Conservation (phyloP, 805 yeast genomes). For the Brettanomyces naardenensis region DNA sequence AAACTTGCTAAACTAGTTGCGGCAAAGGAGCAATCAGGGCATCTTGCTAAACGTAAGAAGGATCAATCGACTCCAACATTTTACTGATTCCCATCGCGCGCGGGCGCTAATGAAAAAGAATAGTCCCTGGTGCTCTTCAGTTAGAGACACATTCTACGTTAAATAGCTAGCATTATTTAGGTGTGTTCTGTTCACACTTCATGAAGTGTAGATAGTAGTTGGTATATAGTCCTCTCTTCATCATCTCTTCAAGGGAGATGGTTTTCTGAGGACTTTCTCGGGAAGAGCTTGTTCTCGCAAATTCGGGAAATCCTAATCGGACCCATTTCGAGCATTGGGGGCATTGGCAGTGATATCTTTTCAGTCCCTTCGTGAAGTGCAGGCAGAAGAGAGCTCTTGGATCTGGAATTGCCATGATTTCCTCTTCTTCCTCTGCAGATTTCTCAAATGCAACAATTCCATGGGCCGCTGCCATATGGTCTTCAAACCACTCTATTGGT, state of each 20-base stretch:
- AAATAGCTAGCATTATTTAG: no score
- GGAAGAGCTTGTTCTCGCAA: background rate
- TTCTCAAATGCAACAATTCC: conserved; percentile 11
- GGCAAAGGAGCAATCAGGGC: no score
- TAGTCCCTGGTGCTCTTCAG: no score
- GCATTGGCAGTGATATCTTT: conserved; percentile 17
- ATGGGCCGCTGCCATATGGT: conserved; percentile 19
- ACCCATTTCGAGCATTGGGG: conserved; percentile 18
- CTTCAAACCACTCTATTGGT: conserved; percentile 2
- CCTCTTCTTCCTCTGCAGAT: background rate
- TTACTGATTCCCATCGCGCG: no score
- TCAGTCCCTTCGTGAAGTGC: conserved; percentile 7
- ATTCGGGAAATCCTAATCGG: conserved; percentile 13
- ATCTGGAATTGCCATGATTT: conserved; percentile 10
- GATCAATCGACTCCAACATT: no score
- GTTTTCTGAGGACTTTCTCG: background rate
- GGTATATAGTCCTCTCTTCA: conserved; percentile 12
- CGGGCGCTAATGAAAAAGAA: no score
- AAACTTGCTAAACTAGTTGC: no score
- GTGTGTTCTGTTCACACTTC: no score
- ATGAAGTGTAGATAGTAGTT: conserved; percentile 18
- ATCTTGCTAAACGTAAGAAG: no score
- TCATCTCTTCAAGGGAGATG: background rate
- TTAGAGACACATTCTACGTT: no score
- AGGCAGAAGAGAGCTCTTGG: conserved; percentile 11